These are phyloP conservation scores for Trichoderma sp. DNA, from an alignment of 2,329 filamentous ascomycete genomes.

Conservation along the genomic window DNA sequence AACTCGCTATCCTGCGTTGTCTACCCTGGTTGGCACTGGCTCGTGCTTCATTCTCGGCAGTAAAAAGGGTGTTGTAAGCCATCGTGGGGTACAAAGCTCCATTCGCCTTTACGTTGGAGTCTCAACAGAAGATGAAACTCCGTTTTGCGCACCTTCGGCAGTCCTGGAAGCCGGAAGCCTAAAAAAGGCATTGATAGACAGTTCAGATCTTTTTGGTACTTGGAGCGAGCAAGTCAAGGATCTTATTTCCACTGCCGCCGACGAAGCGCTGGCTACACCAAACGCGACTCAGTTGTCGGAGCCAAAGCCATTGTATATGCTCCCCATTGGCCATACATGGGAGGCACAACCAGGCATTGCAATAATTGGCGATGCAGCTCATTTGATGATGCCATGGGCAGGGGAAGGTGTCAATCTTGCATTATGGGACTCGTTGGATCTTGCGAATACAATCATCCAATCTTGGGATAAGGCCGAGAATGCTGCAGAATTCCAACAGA, in stretches of 20 bases:
- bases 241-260: slow-evolving; percentile 32
- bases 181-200: slow-evolving; percentile 28
- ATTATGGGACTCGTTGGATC: slow-evolving; percentile 51
- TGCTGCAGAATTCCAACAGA: slow-evolving; percentile 21
- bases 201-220: slow-evolving; percentile 26
- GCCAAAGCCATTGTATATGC: slow-evolving; percentile 36
- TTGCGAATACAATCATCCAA: slow-evolving; percentile 38
- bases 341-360: slow-evolving; percentile 44
- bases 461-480: not conserved
- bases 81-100: slow-evolving; percentile 34
- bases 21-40: slow-evolving; percentile 43
- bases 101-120: slow-evolving; percentile 35
- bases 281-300: slow-evolving; percentile 20
- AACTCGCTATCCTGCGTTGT: slow-evolving; percentile 40
- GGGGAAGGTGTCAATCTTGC: slow-evolving; percentile 58
- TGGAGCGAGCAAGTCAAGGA: slow-evolving; percentile 34
- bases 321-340: slow-evolving; percentile 49
- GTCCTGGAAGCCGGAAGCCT: slow-evolving; percentile 24
- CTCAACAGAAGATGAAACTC: slow-evolving; percentile 29
- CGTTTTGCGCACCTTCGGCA: slow-evolving; percentile 12
- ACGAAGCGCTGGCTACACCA: slow-evolving; percentile 28
- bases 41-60: slow-evolving; percentile 37
- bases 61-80: slow-evolving; percentile 40
- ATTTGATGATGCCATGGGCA: slow-evolving; percentile 53
- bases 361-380: slow-evolving; percentile 56